Base-by-base conservation (phyloP, 177 flowering plant species). In the Vitis hybrid region DNA sequence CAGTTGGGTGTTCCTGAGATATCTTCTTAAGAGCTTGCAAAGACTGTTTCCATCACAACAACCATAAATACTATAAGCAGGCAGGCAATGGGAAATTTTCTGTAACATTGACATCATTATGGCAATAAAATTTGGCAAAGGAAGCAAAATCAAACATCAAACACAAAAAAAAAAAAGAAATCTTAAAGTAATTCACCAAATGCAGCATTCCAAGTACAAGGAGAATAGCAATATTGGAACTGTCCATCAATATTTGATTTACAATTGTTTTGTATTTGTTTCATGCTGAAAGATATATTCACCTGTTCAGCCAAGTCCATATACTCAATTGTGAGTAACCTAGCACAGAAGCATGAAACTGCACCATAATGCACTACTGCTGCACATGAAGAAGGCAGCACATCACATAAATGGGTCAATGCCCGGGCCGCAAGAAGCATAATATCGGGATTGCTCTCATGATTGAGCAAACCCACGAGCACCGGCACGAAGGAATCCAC, bases 251-350 rank as follows among this genome's bases (percentile, higher is more conserved):
- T 8, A 7, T 10, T 18, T 19, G 12, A 17, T 58, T 58, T 19
- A 17, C 11, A 11, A 49, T 7, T 54, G 4, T 54, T 54, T 15
- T 33, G 8, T n/a, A 47, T 2, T 17, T 17, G 20, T 54, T 20
- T 18, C 31, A 22, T 3, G n/a, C 31, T 24, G 6, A 17, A 11
- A 38, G 68, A 53, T 12, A 14, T 1, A 5, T 67, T 69, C 61
- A 91, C 99, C 99, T 96, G 99, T 70, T 96, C 98, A 51, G 99
- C 99, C 81, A 96, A 83, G 79, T 96, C 99, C 99, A 96, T 96
- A 79, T 96, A 94, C 85, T 96, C 99, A 60, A 94, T 96, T 0
- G 98, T 94, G n/a, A 96, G 87, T 82, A 96, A 71, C 66, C 97
- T 80, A 0, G 97, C 98, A 75, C 90, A 88, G 70, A 96, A 92